phyloP scores from a whole-genome alignment of 495 filamentous ascomycete species.

The Endocarpon pusillum region DNA sequence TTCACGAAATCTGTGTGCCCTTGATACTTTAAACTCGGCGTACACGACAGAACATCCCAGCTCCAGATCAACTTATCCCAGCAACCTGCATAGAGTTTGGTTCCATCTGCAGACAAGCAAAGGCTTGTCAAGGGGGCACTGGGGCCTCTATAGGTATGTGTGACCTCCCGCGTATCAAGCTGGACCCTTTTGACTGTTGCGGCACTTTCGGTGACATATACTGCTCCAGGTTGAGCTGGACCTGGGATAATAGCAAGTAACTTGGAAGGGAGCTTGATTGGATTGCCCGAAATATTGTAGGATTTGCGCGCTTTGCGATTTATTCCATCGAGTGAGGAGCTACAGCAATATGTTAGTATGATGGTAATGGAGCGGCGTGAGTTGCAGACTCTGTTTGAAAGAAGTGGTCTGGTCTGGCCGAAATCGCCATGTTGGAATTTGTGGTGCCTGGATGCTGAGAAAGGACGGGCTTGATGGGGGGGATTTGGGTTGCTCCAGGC shows the following conservation, averaged over 20 bases:
- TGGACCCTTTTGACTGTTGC: constrained; percentile 56
- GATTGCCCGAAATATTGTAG: constrained; percentile 64
- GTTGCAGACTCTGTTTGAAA: constrained; percentile 64
- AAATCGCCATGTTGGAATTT: constrained; percentile 45
- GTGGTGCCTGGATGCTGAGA: too few species aligned
- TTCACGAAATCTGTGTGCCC: constrained; percentile 91
- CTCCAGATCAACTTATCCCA: constrained; percentile 90
- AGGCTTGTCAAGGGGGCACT: constrained; percentile 64
- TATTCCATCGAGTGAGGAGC: constrained; percentile 53
- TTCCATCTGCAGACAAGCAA: constrained; percentile 42
- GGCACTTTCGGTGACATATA: constrained; percentile 71
- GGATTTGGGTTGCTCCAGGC: too few species aligned
- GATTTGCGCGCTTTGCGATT: constrained; percentile 64
- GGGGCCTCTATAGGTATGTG: constrained; percentile 37
- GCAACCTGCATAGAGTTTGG: constrained; percentile 62
- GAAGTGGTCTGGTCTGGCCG: constrained; percentile 55
- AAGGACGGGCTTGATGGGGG: too few species aligned
- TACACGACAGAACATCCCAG: constrained; percentile 45
- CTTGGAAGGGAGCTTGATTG: constrained; percentile 68
- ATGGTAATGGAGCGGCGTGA: background rate
- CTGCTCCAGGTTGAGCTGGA: constrained; percentile 37
- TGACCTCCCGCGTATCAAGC: constrained; percentile 45
- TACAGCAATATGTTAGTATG: constrained; percentile 16
- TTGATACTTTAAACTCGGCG: constrained; percentile 37
- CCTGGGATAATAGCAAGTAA: constrained; percentile 61